Evolutionary conservation across 257 asterid genomes (phyloP), one percentile per base, ranked within the genome.

Genomic region (Marsdenia floribunda): DNA sequence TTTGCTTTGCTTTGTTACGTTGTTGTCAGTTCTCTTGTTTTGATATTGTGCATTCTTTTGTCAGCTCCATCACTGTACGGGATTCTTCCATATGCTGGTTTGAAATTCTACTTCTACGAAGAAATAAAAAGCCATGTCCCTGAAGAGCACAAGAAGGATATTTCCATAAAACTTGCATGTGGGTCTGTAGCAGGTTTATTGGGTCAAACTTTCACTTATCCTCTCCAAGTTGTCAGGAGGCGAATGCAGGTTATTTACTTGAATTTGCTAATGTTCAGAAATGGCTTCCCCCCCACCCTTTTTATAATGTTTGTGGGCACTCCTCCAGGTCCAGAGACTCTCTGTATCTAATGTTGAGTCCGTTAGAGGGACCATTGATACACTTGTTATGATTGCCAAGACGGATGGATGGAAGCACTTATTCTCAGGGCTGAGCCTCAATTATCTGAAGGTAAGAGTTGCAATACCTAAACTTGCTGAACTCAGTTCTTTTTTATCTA

Each of bases 141-240:
- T 1, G 83, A 89, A 72, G 79, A 87, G 37, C 97, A 79, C 85
- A 85, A 82, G 82, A 93, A 89, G 78, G 93, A 88, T 73, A 88
- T 93, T 75, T 10, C 90, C 0, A 88, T 90, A 74, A 93, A 91
- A 80, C 97, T 93, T 67, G 93, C 87, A 22, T 93, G 98, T 58
- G 98, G 98, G 76, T 91, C 98, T 47, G 67, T 91, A 68, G 98
- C 98, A 22, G 98, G 98, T 78, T 82, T 93, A 60, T 86, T 93
- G 26, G 98, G 98, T 46, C 98, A 93, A 85, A 93, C 98, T 67
- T 83, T 91, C 86, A 93, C 98, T 29, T 93, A 93, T 82, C 98
- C 98, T 78, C 90, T 93, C 42, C 97, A 93, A 60, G 98, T 93
- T 12, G 97, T 89, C 40, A 86, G 98, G 82, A 79, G 98, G 50